phyloP scores from a whole-genome alignment of 805 yeast species.

The Nakazawaea holstii region DNA sequence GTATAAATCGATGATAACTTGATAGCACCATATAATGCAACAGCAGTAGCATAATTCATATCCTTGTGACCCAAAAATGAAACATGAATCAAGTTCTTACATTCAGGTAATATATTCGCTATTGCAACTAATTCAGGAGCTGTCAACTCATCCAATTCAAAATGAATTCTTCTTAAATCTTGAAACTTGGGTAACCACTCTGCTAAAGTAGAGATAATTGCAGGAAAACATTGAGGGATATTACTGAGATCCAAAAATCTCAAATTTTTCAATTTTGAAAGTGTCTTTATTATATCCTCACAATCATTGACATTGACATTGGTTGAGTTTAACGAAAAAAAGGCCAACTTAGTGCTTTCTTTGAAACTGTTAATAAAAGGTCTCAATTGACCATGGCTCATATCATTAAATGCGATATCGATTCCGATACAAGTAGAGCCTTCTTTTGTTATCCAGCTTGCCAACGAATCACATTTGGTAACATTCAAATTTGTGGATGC shows the following conservation, averaged over 20 bases:
- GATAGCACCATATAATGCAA: conserved; percentile 44
- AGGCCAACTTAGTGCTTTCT: conserved; percentile 32
- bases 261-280: conserved; percentile 33
- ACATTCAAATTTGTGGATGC: conserved; percentile 45
- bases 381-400: conserved; percentile 38
- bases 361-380: conserved; percentile 40
- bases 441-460: conserved; percentile 42
- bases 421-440: conserved; percentile 46
- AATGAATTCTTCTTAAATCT: conserved; percentile 44
- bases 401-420: conserved; percentile 50
- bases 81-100: conserved; percentile 45
- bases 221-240: conserved; percentile 47
- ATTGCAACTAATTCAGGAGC: conserved; percentile 43
- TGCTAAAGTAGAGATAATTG: conserved; percentile 36
- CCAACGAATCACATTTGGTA: conserved; percentile 34
- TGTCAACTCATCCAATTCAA: conserved; percentile 46
- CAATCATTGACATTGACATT: conserved; percentile 33
- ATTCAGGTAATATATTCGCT: conserved; percentile 40
- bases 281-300: conserved; percentile 31
- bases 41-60: conserved; percentile 38
- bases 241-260: conserved; percentile 51
- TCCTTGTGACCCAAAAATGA: conserved; percentile 48
- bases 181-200: conserved; percentile 40
- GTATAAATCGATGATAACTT: conserved; percentile 44
- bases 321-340: conserved; percentile 50